Conservation (phyloP, 1,284 basidiomycete genomes). For the Gymnopus androsaceus region DNA sequence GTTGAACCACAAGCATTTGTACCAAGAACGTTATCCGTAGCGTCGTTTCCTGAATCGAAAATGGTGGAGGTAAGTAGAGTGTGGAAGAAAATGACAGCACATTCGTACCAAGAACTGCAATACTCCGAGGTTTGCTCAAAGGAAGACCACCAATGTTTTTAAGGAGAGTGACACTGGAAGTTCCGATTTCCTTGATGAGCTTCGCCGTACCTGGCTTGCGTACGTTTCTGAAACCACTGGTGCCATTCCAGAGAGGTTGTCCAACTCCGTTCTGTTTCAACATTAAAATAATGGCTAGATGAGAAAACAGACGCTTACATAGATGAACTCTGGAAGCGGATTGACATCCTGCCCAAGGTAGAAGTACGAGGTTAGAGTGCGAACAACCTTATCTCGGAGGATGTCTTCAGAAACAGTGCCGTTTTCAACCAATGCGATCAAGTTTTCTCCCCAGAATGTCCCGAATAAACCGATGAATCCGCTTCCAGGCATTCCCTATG, state of each 20-base stretch:
- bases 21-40: conserved; percentile 4
- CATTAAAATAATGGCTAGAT: background rate
- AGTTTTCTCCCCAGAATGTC: conserved; percentile 8
- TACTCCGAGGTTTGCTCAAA: conserved; percentile 1
- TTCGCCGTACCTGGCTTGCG: conserved; percentile 3
- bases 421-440: conserved; percentile 14
- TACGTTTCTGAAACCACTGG: conserved; percentile 15
- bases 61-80: no score
- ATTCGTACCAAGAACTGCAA: conserved; percentile 11
- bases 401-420: conserved; percentile 18
- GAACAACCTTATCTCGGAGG: conserved; percentile 16
- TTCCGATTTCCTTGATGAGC: conserved; percentile 18
- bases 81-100: no score
- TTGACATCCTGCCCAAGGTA: conserved; percentile 13
- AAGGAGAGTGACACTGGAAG: conserved; percentile 19
- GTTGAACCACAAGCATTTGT: background rate
- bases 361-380: conserved; percentile 14
- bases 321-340: background rate
- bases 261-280: conserved; percentile 6
- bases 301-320: background rate
- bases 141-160: conserved; percentile 22
- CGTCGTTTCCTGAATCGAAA: conserved; percentile 1
- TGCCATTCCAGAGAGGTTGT: conserved; percentile 9
- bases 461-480: conserved; percentile 14
- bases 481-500: conserved; percentile 19